Percentiles rank a stretch among this genome's conserved stretches.
These are phyloP conservation scores for Cichorium intybus DNA, from an alignment of 140 eudicot species.

Conservation along the genomic window DNA sequence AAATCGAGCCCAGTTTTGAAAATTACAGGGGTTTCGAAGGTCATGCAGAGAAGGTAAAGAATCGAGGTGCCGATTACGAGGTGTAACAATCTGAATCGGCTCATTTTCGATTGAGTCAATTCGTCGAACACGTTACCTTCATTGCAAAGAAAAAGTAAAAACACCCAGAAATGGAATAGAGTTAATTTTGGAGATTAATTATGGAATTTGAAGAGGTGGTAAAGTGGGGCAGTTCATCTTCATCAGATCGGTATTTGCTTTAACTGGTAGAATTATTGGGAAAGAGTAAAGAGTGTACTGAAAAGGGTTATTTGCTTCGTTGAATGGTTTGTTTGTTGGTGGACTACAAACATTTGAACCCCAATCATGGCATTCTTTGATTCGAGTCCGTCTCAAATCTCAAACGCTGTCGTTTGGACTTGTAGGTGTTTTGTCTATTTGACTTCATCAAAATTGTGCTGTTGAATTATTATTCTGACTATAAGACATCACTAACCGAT, in stretches of 20 bases:
- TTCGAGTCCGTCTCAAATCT: neutral
- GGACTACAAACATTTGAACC: neutral
- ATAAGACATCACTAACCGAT: too few relatives aligned
- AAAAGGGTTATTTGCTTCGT: neutral
- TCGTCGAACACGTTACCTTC: constrained; percentile 35
- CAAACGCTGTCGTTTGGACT: too few relatives aligned
- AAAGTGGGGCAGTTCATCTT: neutral
- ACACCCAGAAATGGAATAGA: neutral
- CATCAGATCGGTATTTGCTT: neutral
- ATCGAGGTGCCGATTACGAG: constrained; percentile 38
- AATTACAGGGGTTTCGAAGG: constrained; percentile 46
- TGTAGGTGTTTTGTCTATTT: too few relatives aligned
- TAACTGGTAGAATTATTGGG: neutral
- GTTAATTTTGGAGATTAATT: neutral
- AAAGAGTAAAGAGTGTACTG: neutral
- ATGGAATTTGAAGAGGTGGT: neutral
- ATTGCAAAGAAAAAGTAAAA: neutral
- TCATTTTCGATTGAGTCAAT: constrained; percentile 19
- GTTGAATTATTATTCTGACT: too few relatives aligned
- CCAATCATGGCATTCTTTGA: neutral
- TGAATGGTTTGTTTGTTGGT: neutral
- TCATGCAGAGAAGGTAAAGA: constrained; percentile 31
- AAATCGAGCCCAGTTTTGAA: constrained; percentile 34
- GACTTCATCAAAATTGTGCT: too few relatives aligned
- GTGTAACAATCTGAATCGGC: constrained; percentile 53